Evolutionary conservation across 2,329 filamentous ascomycete genomes (phyloP), one percentile per base, ranked within the genome.

Genomic region (Trichophyton mentagrophytes): DNA sequence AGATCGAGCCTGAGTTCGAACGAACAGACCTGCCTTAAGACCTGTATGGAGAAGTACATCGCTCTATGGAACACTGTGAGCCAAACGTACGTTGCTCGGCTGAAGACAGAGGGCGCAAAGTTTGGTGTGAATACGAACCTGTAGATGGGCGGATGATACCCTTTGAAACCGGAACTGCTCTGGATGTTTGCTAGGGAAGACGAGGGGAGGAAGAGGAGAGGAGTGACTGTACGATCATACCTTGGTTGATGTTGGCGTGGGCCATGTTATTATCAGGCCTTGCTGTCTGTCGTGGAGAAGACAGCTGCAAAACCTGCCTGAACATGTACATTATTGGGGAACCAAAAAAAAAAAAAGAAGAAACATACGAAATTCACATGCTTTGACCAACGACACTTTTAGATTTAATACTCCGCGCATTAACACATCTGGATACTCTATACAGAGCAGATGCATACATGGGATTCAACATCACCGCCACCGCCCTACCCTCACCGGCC

Each of bases 11-110:
- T 91, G 61, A 85, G 85, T 57, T 82, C 80, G 73, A 74, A 80
- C 74, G 88, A 92, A 73, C 79, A 84, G 70, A 79, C 81, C 22
- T 92, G 88, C 77, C 80, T 88, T 69, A 88, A 82, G 20, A 79
- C 81, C 63, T 92, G 88, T 78, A 88, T 90, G 83, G 87, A 91
- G 69, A 91, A 91, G 75, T 92, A 91, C 79, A 89, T 91, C 79
- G 77, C 80, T 36, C 82, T 87, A 9, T 92, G 88, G 88, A 90
- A 90, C 76, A 77, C 81, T 64, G 85, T 89, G 69, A 87, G 85
- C 76, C 74, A 79, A 56, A 79, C 85, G 46, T 90, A 89, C 72
- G 82, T 89, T 69, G 74, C 74, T 64, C 80, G 74, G 15, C 64
- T 76, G 46, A 64, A 82, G 66, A 73, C 84, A 74, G 83, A 86